Conservation (phyloP, 2,329 filamentous ascomycete genomes). For the Sordariomycetes sp. region DNA sequence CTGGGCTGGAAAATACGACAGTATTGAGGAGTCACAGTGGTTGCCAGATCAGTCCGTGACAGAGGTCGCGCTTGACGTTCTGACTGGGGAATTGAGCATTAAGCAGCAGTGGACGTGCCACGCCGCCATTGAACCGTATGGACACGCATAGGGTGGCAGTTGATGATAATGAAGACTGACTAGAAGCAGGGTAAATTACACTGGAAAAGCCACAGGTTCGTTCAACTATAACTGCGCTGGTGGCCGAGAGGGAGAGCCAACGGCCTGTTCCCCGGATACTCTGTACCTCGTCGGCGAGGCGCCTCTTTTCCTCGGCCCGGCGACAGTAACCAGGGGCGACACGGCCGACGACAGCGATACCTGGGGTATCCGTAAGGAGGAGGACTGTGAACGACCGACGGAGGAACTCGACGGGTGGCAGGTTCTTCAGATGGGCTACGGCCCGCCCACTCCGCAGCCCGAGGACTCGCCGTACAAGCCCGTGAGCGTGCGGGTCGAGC, state of each 20-base stretch:
- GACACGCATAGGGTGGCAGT: neutral
- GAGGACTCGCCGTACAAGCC: neutral
- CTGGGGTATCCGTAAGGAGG: neutral
- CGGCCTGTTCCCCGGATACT: neutral
- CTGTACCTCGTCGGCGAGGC: neutral
- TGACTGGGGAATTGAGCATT: neutral
- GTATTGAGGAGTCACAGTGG: neutral
- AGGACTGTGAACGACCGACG: neutral
- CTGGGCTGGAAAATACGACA: neutral
- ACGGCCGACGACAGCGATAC: neutral
- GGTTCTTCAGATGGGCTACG: neutral
- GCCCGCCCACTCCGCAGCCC: neutral
- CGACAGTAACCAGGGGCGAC: neutral
- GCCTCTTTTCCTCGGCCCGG: neutral
- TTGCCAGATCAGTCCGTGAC: neutral
- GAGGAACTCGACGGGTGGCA: neutral
- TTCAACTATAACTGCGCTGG: neutral
- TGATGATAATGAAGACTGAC: neutral
- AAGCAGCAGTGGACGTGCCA: neutral
- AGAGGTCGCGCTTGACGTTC: neutral
- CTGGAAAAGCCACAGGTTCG: neutral
- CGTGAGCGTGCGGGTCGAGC: neutral
- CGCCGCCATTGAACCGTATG: neutral
- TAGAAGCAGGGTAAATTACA: neutral
- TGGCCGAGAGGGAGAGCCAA: constrained; percentile 1